Base-by-base conservation (phyloP, 495 filamentous ascomycete species). In the Aspergillus taichungensis region DNA sequence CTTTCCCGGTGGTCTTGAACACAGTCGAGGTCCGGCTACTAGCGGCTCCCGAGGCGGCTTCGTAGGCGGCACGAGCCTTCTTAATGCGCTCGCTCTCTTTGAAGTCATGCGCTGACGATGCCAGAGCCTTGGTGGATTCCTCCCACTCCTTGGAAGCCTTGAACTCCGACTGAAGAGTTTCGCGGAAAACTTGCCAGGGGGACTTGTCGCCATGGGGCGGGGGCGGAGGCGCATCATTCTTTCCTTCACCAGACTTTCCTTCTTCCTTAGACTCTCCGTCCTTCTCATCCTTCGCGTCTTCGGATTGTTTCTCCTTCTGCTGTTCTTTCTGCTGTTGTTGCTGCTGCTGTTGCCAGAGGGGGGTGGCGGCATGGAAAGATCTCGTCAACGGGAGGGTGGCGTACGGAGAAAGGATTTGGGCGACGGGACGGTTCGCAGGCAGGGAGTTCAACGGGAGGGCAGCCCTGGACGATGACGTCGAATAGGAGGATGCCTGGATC, bases 101-200 rank as follows among this genome's bases (percentile, higher is more conserved):
- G 58, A 98, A 88, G 49, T 95, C 77, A 53, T 95, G 83, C 18
- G 88, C 89, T 0, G 83, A 85, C 32, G 85, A 84, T 9, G 88
- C 87, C 8, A 98, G 76, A 42, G 89, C 87, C 62, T 97, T 96
- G 12, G 90, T 98, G 35, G 87, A 94, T 54, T 98, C 92, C 56
- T 97, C 92, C 92, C 94, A 98, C 64, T 98, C 92, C 61, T 97
- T 94, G 12, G 92, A 97, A 27, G 89, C 85, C 60, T 95, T 90
- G 67, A 98, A 92, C 60, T 97, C 92, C 40, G 74, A 72, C 56
- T 87, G 79, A 62, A 98, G 78, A 43, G 92, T 98, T 54, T 98
- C 92, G 48, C 87, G 85, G 73, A 98, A 98, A 33, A 98, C 92
- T 64, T 95, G 88, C 87, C 92, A 95, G 30, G 92, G 92, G 6